A percentile compares a stretch with the other conserved stretches of the same genome.
phyloP scores from a whole-genome alignment of 2,329 filamentous ascomycete genomes.

The Ophiocordyceps camponoti-leonardi region DNA sequence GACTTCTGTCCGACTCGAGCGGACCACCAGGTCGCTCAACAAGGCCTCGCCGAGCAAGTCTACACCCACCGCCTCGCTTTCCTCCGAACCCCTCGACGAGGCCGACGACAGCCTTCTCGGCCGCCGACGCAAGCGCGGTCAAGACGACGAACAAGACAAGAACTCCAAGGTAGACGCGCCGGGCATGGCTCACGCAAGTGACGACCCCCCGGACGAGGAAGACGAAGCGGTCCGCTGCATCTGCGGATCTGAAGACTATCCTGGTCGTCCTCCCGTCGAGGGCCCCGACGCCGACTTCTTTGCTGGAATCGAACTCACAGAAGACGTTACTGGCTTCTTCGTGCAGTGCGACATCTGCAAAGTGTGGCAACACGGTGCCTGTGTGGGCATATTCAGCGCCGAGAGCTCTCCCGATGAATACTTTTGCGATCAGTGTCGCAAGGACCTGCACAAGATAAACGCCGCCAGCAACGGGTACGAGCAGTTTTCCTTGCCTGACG shows the following conservation, averaged over 20 bases:
- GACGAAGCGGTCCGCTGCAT: conserved; percentile 93
- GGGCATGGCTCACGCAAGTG: conserved; percentile 44
- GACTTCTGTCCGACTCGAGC: conserved; percentile 59
- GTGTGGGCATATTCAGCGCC: conserved; percentile 92
- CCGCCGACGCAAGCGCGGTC: conserved; percentile 63
- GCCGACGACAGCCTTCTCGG: conserved; percentile 54
- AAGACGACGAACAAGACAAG: conserved; percentile 40
- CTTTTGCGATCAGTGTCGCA: conserved; percentile 89
- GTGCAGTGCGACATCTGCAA: conserved; percentile 97
- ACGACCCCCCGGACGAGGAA: conserved; percentile 58
- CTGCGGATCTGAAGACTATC: conserved; percentile 88
- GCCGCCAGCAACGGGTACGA: conserved; percentile 71
- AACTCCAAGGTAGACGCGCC: conserved; percentile 21
- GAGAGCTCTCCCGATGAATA: conserved; percentile 89
- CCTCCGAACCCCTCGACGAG: conserved; percentile 52
- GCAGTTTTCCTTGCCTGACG: neutral
- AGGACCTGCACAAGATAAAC: conserved; percentile 76
- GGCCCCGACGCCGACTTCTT: conserved; percentile 39
- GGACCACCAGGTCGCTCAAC: conserved; percentile 52
- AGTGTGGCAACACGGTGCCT: conserved; percentile 97
- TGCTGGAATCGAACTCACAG: conserved; percentile 46
- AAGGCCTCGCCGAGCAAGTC: conserved; percentile 66
- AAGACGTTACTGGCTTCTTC: conserved; percentile 87
- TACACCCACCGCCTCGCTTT: conserved; percentile 54
- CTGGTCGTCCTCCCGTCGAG: conserved; percentile 56